Evolutionary conservation across 768 basidiomycete genomes (phyloP), one percentile per base, ranked within the genome.

Genomic region (Suillus luteus): DNA sequence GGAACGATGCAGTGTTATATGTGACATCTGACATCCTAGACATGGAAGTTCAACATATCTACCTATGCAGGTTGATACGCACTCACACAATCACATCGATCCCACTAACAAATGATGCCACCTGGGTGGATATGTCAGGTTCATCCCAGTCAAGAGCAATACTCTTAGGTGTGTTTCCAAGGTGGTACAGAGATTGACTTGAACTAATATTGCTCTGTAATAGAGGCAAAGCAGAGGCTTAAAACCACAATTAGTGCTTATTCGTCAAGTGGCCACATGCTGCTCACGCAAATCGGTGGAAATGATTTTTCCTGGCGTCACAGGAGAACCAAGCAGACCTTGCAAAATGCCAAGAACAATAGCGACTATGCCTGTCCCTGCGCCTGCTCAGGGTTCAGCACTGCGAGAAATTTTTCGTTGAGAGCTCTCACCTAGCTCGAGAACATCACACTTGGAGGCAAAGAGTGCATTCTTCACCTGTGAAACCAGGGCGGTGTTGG

Each of bases 1-100:
- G 85, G 74, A 96, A 97, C 1, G 93, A 90, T 1, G 87, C 78
- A 0, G 92, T 93, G 77, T 96, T 96, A 79, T 96, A 96, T 1
- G 93, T 90, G 9, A 96, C 92, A 69, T 97, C 95, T 14, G 94
- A 92, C 87, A 96, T 93, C 51, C 94, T 95, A 67, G n/a, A 35
- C 44, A 15, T 61, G 60, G 17, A 35, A 38, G 48, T 31, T 49
- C 31, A 22, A 19, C 38, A 31, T 11, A 31, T 57, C 40, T 8
- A 8, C 5, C 8, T 14, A 22, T 38, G 37, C 19, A 63, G 54
- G 22, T 33, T 60, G 59, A 37, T 40, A 10, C 43, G 24, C 11
- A 80, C 90, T 64, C 74, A 93, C 92, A 94, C 73, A 60, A 96
- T 85, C 43, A 85, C 77, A 70, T 93, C 87, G 43, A 92, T 77